Base-by-base conservation (phyloP, 2,329 filamentous ascomycete genomes). In the Clarireedia monteithiana region DNA sequence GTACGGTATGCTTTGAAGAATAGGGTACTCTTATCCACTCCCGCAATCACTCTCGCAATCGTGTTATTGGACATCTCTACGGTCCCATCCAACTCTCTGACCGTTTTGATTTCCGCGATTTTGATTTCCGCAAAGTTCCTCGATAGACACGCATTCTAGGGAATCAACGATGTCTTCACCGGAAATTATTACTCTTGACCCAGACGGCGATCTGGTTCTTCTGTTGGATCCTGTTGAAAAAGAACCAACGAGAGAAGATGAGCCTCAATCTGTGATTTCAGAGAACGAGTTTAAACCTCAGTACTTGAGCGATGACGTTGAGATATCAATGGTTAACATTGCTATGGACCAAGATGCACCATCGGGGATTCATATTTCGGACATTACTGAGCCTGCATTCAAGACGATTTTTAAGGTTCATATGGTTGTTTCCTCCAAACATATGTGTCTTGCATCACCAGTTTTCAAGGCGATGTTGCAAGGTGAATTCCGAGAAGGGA, bases 391-490 rank as follows among this genome's bases (percentile, higher is more conserved):
- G 39, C 15, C 15, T 42, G 14, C 3, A 3, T 4, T 10, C n/a
- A 2, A 42, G 30, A 34, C 30, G 4, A 1, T 12, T 12, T 34
- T 12, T 5, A 17, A 20, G 17, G 17, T 20, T 5, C 23, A 14
- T 4, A 2, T 47, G 3, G 17, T 54, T 2, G 34, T 48, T n/a
- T 54, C 52, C 10, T 54, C 45, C 3, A 49, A 49, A 17, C 52
- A 54, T 23, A 48, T 54, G 52, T 20, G 14, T 23, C 12, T 54
- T 6, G 52, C 45, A 3, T 54, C 52, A 14, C 46, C 34, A 6
- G 24, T 40, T 5, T 54, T 54, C 2, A 49, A 44, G 7, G 52
- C 45, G 6, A 48, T 54, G 52, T 15, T 54, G 5, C n/a, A 54
- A 9, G 45, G 36, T 1, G 6, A 7, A 1, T 48, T 53, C 2